Evolutionary conservation across 1,284 basidiomycete genomes (phyloP).

Genomic region (Ceratobasidium sp.): DNA sequence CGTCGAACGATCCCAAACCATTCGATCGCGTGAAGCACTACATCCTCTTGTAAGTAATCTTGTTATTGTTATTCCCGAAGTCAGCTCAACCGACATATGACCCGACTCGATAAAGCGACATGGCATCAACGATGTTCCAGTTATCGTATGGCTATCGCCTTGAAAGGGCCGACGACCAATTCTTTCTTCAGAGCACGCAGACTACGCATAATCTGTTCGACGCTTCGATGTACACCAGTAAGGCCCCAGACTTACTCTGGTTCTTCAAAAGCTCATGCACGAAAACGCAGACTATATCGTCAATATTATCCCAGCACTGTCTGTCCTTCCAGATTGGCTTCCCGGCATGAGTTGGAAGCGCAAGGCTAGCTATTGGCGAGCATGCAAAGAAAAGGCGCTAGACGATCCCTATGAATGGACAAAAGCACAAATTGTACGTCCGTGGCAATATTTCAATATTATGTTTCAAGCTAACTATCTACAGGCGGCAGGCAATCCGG

Average conservation of each 20-base stretch:
- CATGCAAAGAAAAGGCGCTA: neutral
- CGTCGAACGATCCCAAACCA: neutral
- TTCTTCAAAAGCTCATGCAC: neutral
- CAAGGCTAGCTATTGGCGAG: neutral
- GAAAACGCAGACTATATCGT: neutral
- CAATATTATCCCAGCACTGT: constrained; percentile 19
- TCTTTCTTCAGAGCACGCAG: neutral
- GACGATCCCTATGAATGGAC: constrained; percentile 4
- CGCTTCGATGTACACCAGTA: constrained; percentile 10
- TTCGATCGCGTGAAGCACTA: constrained; percentile 1
- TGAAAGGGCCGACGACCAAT: neutral
- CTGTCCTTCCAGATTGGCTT: neutral
- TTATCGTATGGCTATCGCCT: constrained; percentile 13
- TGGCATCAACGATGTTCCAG: constrained; percentile 10
- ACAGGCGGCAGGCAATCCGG: constrained; percentile 2
- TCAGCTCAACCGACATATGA: neutral
- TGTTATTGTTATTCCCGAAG: neutral
- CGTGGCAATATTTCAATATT: too few relatives aligned
- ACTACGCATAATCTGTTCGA: neutral
- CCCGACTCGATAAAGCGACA: neutral
- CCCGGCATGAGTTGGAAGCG: constrained; percentile 10
- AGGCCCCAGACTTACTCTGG: neutral
- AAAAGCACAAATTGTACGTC: constrained; percentile 5
- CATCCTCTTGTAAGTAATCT: neutral
- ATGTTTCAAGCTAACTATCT: neutral